phyloP scores from a whole-genome alignment of 1,139 yeast genomes.

The Wickerhamiella pararugosa region DNA sequence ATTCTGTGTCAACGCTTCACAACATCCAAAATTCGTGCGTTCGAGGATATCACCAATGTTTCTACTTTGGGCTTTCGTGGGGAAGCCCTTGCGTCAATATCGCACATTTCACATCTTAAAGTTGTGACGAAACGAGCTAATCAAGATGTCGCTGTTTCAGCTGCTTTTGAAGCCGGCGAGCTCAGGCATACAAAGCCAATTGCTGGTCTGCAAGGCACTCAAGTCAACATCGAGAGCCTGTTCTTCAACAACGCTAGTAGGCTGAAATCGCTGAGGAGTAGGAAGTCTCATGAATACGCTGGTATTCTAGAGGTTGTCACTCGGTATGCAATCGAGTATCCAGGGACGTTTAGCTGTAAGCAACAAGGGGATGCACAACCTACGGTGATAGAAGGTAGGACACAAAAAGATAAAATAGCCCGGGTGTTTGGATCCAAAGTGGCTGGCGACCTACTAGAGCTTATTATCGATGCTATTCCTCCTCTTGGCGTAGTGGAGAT shows the following conservation, averaged over 20 bases:
- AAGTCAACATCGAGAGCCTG: conserved; percentile 69
- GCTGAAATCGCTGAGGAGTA: conserved; percentile 43
- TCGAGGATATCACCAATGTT: conserved; percentile 37
- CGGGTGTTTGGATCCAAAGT: conserved; percentile 55
- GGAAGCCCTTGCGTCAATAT: conserved; percentile 60
- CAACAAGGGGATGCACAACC: conserved; percentile 43
- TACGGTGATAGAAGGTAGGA: conserved; percentile 9
- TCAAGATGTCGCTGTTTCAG: conserved; percentile 51
- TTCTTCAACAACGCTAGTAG: conserved; percentile 84
- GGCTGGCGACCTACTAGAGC: conserved; percentile 46
- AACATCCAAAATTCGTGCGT: conserved; percentile 48
- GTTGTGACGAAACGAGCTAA: conserved; percentile 58
- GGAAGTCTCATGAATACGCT: conserved; percentile 46
- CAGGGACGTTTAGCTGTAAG: conserved; percentile 60
- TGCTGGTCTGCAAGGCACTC: conserved; percentile 86
- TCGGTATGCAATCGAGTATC: conserved; percentile 65
- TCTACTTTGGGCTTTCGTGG: conserved; percentile 69
- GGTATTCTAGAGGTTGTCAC: conserved; percentile 73
- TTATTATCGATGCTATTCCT: conserved; percentile 22
- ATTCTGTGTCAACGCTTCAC: conserved; percentile 50
- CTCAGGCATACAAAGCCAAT: conserved; percentile 41
- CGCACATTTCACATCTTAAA: conserved; percentile 47
- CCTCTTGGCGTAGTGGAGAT: neutral
- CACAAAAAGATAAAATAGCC: conserved; percentile 53
- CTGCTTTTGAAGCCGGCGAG: conserved; percentile 49